Evolutionary conservation across 805 yeast genomes (phyloP).

Genomic region (Vanderwaltozyma tropicalis): DNA sequence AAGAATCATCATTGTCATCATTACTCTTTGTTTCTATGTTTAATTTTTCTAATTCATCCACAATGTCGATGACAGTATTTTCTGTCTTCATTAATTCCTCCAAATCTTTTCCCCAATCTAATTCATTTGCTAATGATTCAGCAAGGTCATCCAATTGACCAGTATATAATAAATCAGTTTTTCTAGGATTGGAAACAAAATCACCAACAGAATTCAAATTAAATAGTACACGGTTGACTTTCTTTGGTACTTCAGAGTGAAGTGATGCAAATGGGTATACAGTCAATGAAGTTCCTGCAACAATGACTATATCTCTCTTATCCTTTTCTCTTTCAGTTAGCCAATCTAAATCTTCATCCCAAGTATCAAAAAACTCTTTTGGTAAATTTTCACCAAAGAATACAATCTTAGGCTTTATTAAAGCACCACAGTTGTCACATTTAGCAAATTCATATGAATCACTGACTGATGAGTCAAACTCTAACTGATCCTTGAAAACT

Average conservation of each 20-base stretch:
- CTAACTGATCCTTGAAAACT: slow-evolving; percentile 34
- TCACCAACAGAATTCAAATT: slow-evolving; percentile 76
- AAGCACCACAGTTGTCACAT: slow-evolving; percentile 60
- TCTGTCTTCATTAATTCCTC: slow-evolving; percentile 28
- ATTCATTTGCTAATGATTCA: slow-evolving; percentile 36
- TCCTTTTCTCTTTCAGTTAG: slow-evolving; percentile 25
- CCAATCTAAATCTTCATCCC: slow-evolving; percentile 44
- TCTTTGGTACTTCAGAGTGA: slow-evolving; percentile 50
- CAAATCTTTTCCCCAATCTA: slow-evolving; percentile 60
- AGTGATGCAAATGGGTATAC: slow-evolving; percentile 86
- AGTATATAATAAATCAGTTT: slow-evolving; percentile 48
- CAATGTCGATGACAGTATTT: slow-evolving; percentile 3
- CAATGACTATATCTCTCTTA: slow-evolving; percentile 50
- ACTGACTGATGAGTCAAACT: slow-evolving; percentile 11
- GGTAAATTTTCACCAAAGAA: slow-evolving; percentile 92
- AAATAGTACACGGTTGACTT: slow-evolving; percentile 50
- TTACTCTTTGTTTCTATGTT: neutral
- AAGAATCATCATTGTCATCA: neutral
- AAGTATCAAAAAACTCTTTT: slow-evolving; percentile 47
- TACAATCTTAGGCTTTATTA: slow-evolving; percentile 87
- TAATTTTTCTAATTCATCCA: slow-evolving; percentile 10
- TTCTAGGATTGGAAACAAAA: slow-evolving; percentile 42
- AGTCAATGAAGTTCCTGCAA: slow-evolving; percentile 86
- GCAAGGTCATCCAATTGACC: slow-evolving; percentile 63
- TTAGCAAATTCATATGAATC: slow-evolving; percentile 25